Percentiles rank a stretch among this genome's conserved stretches.
These are phyloP conservation scores for Sporothrix protearum DNA, from an alignment of 2,329 filamentous ascomycete genomes.

Conservation along the genomic window DNA sequence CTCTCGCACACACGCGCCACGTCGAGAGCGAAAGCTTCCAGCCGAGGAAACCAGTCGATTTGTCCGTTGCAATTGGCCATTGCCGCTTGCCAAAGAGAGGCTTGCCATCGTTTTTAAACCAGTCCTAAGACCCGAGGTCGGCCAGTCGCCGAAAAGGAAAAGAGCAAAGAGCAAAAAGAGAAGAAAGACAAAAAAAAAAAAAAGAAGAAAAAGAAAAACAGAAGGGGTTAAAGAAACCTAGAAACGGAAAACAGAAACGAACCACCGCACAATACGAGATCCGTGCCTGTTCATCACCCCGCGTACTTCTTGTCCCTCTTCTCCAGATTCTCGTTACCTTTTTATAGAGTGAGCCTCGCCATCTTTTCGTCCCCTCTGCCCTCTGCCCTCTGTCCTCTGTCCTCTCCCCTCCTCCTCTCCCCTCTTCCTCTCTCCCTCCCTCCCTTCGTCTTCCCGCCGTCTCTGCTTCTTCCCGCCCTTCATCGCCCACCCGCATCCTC, in stretches of 20 bases:
- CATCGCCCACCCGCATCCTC: slow-evolving; percentile 2
- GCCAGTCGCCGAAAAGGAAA: slow-evolving; percentile 5
- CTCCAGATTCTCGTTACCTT: slow-evolving; percentile 6
- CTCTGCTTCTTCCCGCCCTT: not conserved
- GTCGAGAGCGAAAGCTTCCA: slow-evolving; percentile 16
- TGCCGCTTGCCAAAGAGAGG: not conserved
- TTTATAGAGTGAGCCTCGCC: slow-evolving; percentile 14
- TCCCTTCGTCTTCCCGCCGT: not conserved
- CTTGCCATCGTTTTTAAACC: not conserved
- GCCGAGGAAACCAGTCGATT: slow-evolving; percentile 17
- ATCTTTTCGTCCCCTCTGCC: not conserved
- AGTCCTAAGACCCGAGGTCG: slow-evolving; percentile 25
- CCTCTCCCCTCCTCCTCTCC: slow-evolving; percentile 4
- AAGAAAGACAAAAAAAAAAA: not conserved
- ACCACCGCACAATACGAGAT: slow-evolving; percentile 1
- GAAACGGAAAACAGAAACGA: slow-evolving; percentile 6
- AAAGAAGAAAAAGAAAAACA: not conserved
- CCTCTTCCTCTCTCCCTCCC: no score
- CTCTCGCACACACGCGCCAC: slow-evolving; percentile 8
- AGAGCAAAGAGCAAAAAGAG: not conserved
- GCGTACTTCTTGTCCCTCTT: not conserved
- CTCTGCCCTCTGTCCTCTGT: not conserved
- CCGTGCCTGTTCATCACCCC: not conserved
- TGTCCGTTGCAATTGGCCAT: not conserved
- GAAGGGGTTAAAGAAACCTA: not conserved